Evolutionary conservation across 257 asterid species (phyloP), one percentile per base, ranked within the genome.

Genomic region (Przewalskia tangutica): DNA sequence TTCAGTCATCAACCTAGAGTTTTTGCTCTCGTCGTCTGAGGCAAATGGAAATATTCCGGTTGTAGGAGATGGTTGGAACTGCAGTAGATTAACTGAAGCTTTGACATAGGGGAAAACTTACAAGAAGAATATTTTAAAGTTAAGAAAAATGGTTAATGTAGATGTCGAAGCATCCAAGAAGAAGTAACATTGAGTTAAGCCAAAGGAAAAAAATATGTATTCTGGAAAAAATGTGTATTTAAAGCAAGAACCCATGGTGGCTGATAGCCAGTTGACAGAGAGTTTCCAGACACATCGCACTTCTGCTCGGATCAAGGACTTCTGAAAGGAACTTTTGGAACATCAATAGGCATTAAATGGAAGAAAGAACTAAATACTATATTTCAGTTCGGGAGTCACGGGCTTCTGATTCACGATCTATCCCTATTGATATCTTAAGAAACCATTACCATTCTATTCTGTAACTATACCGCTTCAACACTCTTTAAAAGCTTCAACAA

Each of bases 21-120:
- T 87, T 64, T 50, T 88, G 85, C 85, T 64, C 77, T 88, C 84
- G 75, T 85, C 86, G 78, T 81, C 85, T 12, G 85, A 38, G 86
- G 78, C 83, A 77, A 83, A 82, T 77, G 71, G 82, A 80, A 90
- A 84, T 85, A 91, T 86, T 51, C 98, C 98, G 16, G 97, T 91
- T 46, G 98, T 91, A 71, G 97, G 98, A 83, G 98, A 88, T 81
- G 89, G 86, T 84, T 87, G 86, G 17, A 75, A 88, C 91, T 89
- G 81, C 60, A 42, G 36, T 55, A 66, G 32, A 59, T 59, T 18
- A 9, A 8, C 18, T 59, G 34, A 59, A 59, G 65, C 34, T n/a
- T 18, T 59, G 20, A 59, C 34, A 59, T 7, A 1, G 8, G 50
- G 13, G 67, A 48, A 13, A 27, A 48, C 38, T 60, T 46, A 34